Evolutionary conservation across 306 rosid genomes (phyloP), one percentile per base, ranked within the genome.

Genomic region (Gynostemma pentaphyllum): DNA sequence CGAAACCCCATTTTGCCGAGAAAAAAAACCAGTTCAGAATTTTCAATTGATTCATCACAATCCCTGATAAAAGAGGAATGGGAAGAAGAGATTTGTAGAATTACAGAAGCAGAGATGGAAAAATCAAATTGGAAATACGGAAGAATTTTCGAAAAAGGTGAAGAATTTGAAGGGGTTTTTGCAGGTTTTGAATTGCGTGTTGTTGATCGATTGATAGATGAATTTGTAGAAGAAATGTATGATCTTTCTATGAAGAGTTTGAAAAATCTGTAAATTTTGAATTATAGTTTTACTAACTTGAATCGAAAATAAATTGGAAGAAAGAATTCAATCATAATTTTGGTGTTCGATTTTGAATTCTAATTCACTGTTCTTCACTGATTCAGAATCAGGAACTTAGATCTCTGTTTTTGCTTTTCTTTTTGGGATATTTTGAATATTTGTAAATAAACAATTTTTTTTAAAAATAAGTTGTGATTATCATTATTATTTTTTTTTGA

Each of bases 131-230:
- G 81, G 78, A 53, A 70, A 10, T 24, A 44, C 24, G 67, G 46
- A 41, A 55, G 40, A 21, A 62, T 39, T 56, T 68, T 70, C 62
- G 22, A 12, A 40, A 72, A 76, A 37, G 42, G 70, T 11, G 68
- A 74, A 40, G 81, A 79, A 45, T 36, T 72, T 65, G 79, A 73
- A 55, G 57, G 75, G 21, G 27, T 88, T 46, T 64, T 70, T 63
- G 94, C 67, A 37, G 86, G 83, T 63, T 66, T 86, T 56, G 95
- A 79, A 73, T 70, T 73, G 1, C 62, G 55, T 32, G 75, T 88
- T 59, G 71, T 86, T 57, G 69, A 71, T 62, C 69, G 80, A n/a
- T 70, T 92, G 67, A 39, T 92, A 50, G 71, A 76, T 27, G 99
- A 92, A 61, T 9, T 88, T 32, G 80, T 82, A 16, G 79, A 80